Evolutionary conservation across 495 filamentous ascomycete species (phyloP), one percentile per base, ranked within the genome.

Genomic region (Cercophora sp.): DNA sequence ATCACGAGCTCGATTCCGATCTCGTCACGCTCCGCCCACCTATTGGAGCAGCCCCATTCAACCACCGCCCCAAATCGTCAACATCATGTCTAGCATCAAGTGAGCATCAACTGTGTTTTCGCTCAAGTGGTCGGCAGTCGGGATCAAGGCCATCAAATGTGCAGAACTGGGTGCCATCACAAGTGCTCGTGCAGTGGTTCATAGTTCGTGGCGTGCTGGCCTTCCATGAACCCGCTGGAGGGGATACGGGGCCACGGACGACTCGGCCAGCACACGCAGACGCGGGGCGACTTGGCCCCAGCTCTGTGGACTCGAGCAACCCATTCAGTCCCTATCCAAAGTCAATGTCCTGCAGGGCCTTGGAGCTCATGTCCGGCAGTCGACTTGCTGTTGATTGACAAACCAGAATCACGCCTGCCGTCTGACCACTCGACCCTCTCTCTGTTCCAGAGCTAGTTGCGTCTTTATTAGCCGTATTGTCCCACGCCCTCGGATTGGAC

Each of bases 251-350:
- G 48, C 48, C 56, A 48, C 55, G 59, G 55, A 35, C 19, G 35
- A 51, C 22, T 29, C 35, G 48, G 48, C 48, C 48, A 51, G 37
- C 48, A 41, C 48, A 51, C 48, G 57, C 57, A 51, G 52, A 53
- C 57, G 59, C 57, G 55, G 58, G 63, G 60, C 59, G 52, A 65
- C 64, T 61, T 67, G 64, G 59, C 64, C 23, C 26, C 43, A 35
- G 22, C 37, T 54, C 35, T 62, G 59, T 67, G 64, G 64, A 57
- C 57, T 56, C 34, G 0, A 20, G 44, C n/a, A n/a, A n/a, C n/a
- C n/a, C n/a, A 36, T 42, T 32, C 52, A 55, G 56, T 55, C 26
- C 61, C 52, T 23, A 46, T 59, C 42, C 52, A 54, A 35, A 20
- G 35, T 37, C 31, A 26, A 60, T 62, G 54, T 25, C 47, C 56